phyloP scores from a whole-genome alignment of 345 rosid species.

The Zanthoxylum bungeanum region DNA sequence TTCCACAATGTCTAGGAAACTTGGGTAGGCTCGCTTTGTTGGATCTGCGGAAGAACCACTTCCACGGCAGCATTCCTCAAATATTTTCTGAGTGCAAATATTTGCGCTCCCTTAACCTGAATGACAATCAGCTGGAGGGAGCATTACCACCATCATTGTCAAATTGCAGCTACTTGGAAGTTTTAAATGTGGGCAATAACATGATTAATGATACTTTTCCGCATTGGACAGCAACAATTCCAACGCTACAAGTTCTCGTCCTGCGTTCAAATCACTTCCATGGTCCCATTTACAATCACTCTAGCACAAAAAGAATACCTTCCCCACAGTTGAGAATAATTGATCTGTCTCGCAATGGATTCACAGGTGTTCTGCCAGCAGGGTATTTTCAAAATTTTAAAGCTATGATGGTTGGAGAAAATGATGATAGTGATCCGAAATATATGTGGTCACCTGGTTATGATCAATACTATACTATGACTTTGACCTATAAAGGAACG shows the following conservation, averaged over 20 bases:
- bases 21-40: not conserved
- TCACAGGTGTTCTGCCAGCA: not conserved
- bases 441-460: not conserved
- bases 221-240: not conserved
- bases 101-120: constrained; percentile 1
- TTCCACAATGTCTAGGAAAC: constrained; percentile 25
- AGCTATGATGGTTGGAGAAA: not conserved
- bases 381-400: not conserved
- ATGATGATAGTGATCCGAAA: not conserved
- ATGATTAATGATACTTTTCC: not conserved
- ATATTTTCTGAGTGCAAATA: not conserved
- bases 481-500: constrained; percentile 12
- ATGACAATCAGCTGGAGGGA: not conserved
- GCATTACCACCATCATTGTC: not conserved
- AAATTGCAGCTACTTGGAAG: not conserved
- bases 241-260: not conserved
- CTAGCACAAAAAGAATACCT: not conserved
- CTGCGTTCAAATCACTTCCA: not conserved
- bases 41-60: constrained; percentile 15
- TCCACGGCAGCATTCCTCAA: constrained; percentile 20
- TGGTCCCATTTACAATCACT: not conserved
- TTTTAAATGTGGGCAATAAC: not conserved
- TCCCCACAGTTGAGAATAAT: not conserved
- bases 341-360: not conserved
- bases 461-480: not conserved